Evolutionary conservation across 352 stramenopile species (phyloP).

Genomic region (Globisporangium abappressorium): DNA sequence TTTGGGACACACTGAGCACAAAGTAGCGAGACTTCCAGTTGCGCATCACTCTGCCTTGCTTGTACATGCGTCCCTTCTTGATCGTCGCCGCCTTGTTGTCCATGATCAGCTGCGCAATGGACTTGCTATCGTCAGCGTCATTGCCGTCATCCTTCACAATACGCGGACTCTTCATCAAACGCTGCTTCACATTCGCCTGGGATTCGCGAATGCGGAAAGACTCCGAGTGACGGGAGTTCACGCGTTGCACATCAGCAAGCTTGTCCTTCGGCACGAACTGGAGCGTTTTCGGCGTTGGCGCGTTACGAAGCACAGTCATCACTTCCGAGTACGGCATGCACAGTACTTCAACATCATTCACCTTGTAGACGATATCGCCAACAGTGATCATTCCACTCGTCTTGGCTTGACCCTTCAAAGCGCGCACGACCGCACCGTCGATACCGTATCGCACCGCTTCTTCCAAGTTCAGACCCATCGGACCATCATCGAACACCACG

Average conservation of each 20-base stretch:
- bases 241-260: slow-evolving; percentile 75
- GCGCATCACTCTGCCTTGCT: slow-evolving; percentile 79
- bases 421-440: slow-evolving; percentile 75
- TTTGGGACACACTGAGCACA: slow-evolving; percentile 82
- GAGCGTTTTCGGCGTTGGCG: slow-evolving; percentile 66
- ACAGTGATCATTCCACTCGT: slow-evolving; percentile 81
- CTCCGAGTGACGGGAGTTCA: slow-evolving; percentile 80
- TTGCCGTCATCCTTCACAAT: slow-evolving; percentile 73
- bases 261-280: slow-evolving; percentile 87
- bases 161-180: slow-evolving; percentile 67
- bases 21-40: slow-evolving; percentile 89
- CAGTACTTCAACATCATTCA: slow-evolving; percentile 79
- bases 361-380: slow-evolving; percentile 86
- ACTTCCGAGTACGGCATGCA: slow-evolving; percentile 84
- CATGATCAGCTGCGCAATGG: slow-evolving; percentile 80
- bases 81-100: slow-evolving; percentile 85
- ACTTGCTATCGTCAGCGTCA: slow-evolving; percentile 72
- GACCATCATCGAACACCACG: slow-evolving; percentile 82
- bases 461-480: slow-evolving; percentile 84
- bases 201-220: slow-evolving; percentile 66
- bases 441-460: slow-evolving; percentile 82
- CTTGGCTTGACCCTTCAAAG: slow-evolving; percentile 80
- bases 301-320: slow-evolving; percentile 77
- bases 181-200: slow-evolving; percentile 59
- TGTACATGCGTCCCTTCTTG: slow-evolving; percentile 88